Percentiles rank a stretch among this genome's conserved stretches.
phyloP scores from a whole-genome alignment of 495 filamentous ascomycete genomes.

The Neurospora sp. region DNA sequence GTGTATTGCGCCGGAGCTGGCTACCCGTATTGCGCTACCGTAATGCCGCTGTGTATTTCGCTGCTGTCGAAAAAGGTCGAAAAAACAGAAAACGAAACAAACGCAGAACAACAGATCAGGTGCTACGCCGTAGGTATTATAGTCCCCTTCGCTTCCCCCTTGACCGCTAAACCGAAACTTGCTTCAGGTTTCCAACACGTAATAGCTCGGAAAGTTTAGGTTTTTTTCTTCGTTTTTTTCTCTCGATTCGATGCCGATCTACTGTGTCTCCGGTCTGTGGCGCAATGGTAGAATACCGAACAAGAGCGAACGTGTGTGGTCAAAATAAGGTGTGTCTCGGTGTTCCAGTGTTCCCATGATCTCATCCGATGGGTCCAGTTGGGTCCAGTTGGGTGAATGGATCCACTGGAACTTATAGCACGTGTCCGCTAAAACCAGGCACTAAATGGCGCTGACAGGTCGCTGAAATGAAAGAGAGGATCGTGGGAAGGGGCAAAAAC shows the following conservation, averaged over 20 bases:
- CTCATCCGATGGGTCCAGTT: background rate
- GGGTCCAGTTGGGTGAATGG: background rate
- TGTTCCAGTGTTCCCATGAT: background rate
- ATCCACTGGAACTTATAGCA: too few relatives aligned
- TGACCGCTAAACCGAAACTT: background rate
- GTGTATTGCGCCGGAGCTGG: too few relatives aligned
- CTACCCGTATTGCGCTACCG: too few relatives aligned
- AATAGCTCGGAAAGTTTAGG: background rate
- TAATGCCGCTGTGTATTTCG: too few relatives aligned
- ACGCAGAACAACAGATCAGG: background rate
- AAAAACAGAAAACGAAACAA: too few relatives aligned
- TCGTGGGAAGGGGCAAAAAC: background rate
- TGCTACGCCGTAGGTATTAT: background rate
- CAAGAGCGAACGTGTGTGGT: background rate
- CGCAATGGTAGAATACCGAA: background rate
- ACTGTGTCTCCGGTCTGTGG: background rate
- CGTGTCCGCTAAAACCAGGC: background rate
- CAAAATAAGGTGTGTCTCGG: background rate
- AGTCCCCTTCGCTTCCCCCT: background rate
- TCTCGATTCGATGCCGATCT: background rate
- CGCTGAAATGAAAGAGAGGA: background rate
- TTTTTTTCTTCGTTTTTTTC: background rate
- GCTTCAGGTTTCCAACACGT: background rate
- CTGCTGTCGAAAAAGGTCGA: too few relatives aligned
- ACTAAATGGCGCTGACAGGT: background rate